These are phyloP conservation scores for Elsinoe fawcettii DNA, from an alignment of 2,329 filamentous ascomycete genomes.

Conservation along the genomic window DNA sequence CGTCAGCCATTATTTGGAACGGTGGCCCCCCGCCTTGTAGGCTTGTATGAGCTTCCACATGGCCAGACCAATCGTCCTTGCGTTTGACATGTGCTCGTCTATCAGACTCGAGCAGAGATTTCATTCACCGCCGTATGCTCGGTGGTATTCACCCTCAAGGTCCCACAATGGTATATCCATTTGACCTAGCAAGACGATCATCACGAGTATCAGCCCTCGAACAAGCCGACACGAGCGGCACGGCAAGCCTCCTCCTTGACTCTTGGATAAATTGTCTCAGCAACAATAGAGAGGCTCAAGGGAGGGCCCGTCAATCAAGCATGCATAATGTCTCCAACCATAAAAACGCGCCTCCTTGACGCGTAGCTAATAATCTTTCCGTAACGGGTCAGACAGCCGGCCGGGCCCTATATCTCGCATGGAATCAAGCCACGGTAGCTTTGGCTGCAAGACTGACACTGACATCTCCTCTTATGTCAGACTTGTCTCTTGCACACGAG, in stretches of 20 bases:
- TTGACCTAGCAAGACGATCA: not conserved
- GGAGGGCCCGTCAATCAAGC: not conserved
- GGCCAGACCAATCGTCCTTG: not conserved
- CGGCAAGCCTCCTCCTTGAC: not conserved
- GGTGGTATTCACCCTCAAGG: not conserved
- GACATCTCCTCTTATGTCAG: slow-evolving; percentile 9
- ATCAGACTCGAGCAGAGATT: not conserved
- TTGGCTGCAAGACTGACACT: not conserved
- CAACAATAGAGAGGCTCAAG: not conserved
- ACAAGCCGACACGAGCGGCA: slow-evolving; percentile 7
- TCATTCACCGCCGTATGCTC: not conserved
- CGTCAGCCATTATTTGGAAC: slow-evolving; percentile 1
- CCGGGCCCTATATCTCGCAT: not conserved
- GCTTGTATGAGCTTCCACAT: not conserved
- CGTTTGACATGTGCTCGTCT: slow-evolving; percentile 9
- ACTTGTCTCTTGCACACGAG: slow-evolving; percentile 2
- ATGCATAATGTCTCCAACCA: slow-evolving; percentile 5
- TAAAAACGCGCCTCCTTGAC: not conserved
- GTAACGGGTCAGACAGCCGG: slow-evolving; percentile 6
- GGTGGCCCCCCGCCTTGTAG: not conserved
- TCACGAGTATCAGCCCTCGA: not conserved
- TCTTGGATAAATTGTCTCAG: slow-evolving; percentile 5
- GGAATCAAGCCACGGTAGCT: not conserved
- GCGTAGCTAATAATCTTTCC: slow-evolving; percentile 13
- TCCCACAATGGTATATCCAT: not conserved